Base-by-base conservation (phyloP, 768 basidiomycete genomes). In the Suillus ampliporus region DNA sequence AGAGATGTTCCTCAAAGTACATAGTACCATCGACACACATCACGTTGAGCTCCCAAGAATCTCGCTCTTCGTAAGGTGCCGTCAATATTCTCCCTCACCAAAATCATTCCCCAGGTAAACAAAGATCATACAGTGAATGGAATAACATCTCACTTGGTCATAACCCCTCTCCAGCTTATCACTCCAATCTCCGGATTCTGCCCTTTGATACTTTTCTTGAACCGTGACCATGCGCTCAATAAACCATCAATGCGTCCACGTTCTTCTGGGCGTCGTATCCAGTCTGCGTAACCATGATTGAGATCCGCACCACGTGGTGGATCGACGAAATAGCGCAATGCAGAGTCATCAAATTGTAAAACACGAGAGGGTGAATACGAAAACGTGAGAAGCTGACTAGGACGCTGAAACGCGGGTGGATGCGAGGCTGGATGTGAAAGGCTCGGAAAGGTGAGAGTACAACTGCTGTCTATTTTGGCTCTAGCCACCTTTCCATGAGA, bases 1-100 rank as follows among this genome's bases (percentile, higher is more conserved):
- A 82, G 44, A 81, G 68, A 69, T 91, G 89, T 67, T 92, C 92
- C 72, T 92, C 91, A 34, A 92, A 78, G 69, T 92, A 94, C 23
- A 94, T 65, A 3, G 87, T 88, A 14, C 86, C 90, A 57, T 86
- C 79, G 1, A 91, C 74, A 37, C 72, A 76, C 94, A 96, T 96
- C 28, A 91, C 87, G 68, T 96, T 95, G 70, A 96, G 74, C 46
- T 91, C 89, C 87, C 89, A 94, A 0, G 81, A 80, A 28, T 95
- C 94, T 47, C 86, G 80, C 21, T 89, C 86, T 78, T 95, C 94
- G 72, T 94, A 94, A 17, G 92, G 89, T 5, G 91, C 87, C 57
- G 85, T 89, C 74, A 95, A 75, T 68, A 96, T 89, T 74, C 92
- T 94, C 76, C 58, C 82, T 81, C 82, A 72, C 76, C 61, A 66